phyloP scores from a whole-genome alignment of 1,284 basidiomycete genomes.

The Phellopilus nigrolimitatus region DNA sequence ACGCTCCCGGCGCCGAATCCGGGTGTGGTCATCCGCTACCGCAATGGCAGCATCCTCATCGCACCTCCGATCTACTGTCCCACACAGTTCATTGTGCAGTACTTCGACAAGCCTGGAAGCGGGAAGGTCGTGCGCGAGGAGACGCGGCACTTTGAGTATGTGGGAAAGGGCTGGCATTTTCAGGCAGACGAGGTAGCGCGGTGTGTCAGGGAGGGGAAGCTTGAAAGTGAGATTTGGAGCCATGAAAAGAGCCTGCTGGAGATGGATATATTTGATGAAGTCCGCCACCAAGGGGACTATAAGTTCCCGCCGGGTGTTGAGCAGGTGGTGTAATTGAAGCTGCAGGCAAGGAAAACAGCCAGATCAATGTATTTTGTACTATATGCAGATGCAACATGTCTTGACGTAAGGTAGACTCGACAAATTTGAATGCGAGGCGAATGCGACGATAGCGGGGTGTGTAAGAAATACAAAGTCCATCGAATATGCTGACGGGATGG shows the following conservation, averaged over 20 bases:
- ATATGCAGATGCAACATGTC: not conserved
- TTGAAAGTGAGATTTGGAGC: slow-evolving; percentile 70
- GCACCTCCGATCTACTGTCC: slow-evolving; percentile 62
- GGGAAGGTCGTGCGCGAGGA: slow-evolving; percentile 50
- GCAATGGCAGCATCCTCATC: slow-evolving; percentile 60
- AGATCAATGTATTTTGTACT: too few species aligned
- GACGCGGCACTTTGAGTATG: slow-evolving; percentile 47
- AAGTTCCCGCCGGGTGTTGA: slow-evolving; percentile 44
- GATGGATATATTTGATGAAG: slow-evolving; percentile 81
- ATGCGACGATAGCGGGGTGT: not conserved
- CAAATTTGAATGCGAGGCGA: not conserved
- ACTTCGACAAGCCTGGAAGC: slow-evolving; percentile 50
- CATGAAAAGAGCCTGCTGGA: slow-evolving; percentile 73
- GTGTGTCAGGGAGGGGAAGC: slow-evolving; percentile 70
- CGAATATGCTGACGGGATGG: not conserved
- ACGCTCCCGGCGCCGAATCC: slow-evolving; percentile 40
- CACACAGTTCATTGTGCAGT: slow-evolving; percentile 56
- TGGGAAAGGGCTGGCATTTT: slow-evolving; percentile 66
- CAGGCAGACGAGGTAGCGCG: slow-evolving; percentile 83
- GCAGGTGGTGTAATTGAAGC: slow-evolving; percentile 30
- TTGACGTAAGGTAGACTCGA: not conserved
- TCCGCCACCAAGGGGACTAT: slow-evolving; percentile 50
- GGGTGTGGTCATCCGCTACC: slow-evolving; percentile 63
- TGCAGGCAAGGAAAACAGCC: not conserved
- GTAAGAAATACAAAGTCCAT: not conserved